These are phyloP conservation scores for Xanthoconium purpureum DNA, from an alignment of 768 basidiomycete genomes.

Conservation along the genomic window DNA sequence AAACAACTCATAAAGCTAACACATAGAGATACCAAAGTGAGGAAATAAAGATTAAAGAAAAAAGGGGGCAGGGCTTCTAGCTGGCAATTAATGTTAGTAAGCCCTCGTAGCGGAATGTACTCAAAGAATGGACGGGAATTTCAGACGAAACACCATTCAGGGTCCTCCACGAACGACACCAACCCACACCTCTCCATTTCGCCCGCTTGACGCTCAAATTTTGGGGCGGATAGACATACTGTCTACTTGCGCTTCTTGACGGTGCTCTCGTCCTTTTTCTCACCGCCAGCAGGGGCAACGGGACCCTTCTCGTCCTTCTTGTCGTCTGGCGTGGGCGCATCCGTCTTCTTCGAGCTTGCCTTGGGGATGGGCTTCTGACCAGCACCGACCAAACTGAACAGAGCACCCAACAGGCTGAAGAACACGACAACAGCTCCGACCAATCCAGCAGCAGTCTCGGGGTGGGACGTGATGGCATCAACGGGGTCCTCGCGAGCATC, in stretches of 20 bases:
- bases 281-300: slow-evolving; percentile 68
- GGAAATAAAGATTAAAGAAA: slow-evolving; percentile 6
- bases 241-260: slow-evolving; percentile 75
- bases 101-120: slow-evolving; percentile 9
- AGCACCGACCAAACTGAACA: slow-evolving; percentile 76
- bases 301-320: slow-evolving; percentile 65
- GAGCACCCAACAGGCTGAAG: slow-evolving; percentile 78
- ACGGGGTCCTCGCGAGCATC: slow-evolving; percentile 73
- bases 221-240: not conserved
- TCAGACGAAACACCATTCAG: slow-evolving; percentile 1
- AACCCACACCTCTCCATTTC: not conserved
- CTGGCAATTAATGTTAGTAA: slow-evolving; percentile 3
- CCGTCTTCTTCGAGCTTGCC: slow-evolving; percentile 73
- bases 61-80: not conserved
- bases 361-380: slow-evolving; percentile 68
- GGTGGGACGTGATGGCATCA: slow-evolving; percentile 81
- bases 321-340: slow-evolving; percentile 59
- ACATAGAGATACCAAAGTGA: not conserved
- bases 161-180: slow-evolving; percentile 9
- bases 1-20: slow-evolving; percentile 17
- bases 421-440: slow-evolving; percentile 71
- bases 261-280: slow-evolving; percentile 65
- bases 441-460: slow-evolving; percentile 81
- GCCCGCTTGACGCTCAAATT: slow-evolving; percentile 6
- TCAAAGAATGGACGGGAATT: slow-evolving; percentile 5